These are phyloP conservation scores for Hansenula lynferdii DNA, from an alignment of 1,139 yeast genomes.

Conservation along the genomic window DNA sequence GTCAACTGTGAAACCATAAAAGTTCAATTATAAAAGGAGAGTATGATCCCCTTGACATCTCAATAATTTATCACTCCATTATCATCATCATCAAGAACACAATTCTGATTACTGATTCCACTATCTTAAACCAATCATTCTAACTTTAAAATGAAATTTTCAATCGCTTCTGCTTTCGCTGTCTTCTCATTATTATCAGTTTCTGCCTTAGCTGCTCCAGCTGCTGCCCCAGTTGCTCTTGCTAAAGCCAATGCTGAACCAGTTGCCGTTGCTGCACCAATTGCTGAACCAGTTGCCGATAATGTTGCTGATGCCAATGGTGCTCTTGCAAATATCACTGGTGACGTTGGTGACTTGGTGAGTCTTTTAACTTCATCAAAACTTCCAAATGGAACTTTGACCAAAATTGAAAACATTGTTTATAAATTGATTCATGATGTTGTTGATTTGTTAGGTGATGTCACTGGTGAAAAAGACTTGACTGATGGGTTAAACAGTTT, in stretches of 20 bases:
- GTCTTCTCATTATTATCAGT: slow-evolving; percentile 6
- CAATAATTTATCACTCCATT: no score
- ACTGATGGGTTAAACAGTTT: slow-evolving; percentile 3
- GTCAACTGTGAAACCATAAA: no score
- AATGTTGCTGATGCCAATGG: slow-evolving; percentile 11
- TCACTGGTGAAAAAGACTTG: slow-evolving; percentile 4
- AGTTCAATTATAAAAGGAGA: no score
- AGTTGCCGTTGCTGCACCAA: slow-evolving; percentile 14
- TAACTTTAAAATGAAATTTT: slow-evolving; percentile 12
- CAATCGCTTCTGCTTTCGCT: slow-evolving; percentile 11
- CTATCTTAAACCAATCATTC: slow-evolving; percentile 1
- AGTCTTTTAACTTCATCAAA: background rate
- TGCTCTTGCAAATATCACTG: slow-evolving; percentile 4
- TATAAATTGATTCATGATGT: background rate
- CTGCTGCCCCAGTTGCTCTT: slow-evolving; percentile 11
- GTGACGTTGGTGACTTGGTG: slow-evolving; percentile 1
- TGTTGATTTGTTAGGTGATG: slow-evolving; percentile 2
- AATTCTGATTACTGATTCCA: background rate
- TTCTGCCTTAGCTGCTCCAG: slow-evolving; percentile 14
- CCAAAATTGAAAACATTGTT: background rate
- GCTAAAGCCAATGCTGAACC: slow-evolving; percentile 6
- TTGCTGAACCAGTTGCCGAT: slow-evolving; percentile 26
- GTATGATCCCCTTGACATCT: no score
- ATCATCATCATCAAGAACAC: background rate
- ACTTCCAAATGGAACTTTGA: slow-evolving; percentile 3